Percentiles rank a stretch among this genome's conserved stretches.
Evolutionary conservation across 495 filamentous ascomycete genomes (phyloP).

Genomic region (Barbatosphaeria neglecta): DNA sequence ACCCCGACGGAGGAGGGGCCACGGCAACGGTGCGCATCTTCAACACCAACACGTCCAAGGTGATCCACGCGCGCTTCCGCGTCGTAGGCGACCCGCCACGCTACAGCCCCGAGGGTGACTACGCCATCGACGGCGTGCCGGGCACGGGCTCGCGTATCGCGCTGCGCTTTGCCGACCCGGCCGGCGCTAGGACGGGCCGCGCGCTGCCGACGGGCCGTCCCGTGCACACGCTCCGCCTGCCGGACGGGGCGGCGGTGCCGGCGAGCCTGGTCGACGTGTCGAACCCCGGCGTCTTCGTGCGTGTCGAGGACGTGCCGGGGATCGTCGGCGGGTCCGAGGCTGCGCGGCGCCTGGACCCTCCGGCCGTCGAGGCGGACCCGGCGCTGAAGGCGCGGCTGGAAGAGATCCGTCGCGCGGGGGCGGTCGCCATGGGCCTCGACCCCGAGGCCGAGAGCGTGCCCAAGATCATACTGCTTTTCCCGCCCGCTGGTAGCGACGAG

Average conservation of each 20-base stretch:
- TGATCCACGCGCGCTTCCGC: slow-evolving; percentile 35
- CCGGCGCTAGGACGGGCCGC: slow-evolving; percentile 55
- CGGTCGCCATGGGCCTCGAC: slow-evolving; percentile 51
- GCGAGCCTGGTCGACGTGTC: slow-evolving; percentile 43
- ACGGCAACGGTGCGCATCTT: slow-evolving; percentile 23
- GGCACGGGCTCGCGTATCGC: slow-evolving; percentile 45
- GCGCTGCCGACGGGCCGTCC: slow-evolving; percentile 52
- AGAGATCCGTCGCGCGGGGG: slow-evolving; percentile 47
- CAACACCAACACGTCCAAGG: slow-evolving; percentile 41
- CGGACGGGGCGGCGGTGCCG: slow-evolving; percentile 40
- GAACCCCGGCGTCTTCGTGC: slow-evolving; percentile 58
- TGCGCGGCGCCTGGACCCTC: slow-evolving; percentile 41
- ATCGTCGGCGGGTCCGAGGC: slow-evolving; percentile 16
- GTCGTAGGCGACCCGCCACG: slow-evolving; percentile 32
- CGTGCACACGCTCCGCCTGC: slow-evolving; percentile 40
- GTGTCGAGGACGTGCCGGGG: slow-evolving; percentile 38
- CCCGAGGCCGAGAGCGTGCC: slow-evolving; percentile 47
- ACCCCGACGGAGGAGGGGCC: slow-evolving; percentile 15
- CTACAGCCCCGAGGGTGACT: slow-evolving; percentile 36
- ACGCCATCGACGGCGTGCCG: slow-evolving; percentile 56
- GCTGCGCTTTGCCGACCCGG: slow-evolving; percentile 54
- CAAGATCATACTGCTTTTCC: slow-evolving; percentile 53
- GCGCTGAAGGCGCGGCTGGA: slow-evolving; percentile 43
- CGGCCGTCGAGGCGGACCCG: slow-evolving; percentile 36
- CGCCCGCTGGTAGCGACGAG: slow-evolving; percentile 8